Base-by-base conservation (phyloP, 257 asterid species). In the Perilla frutescens region DNA sequence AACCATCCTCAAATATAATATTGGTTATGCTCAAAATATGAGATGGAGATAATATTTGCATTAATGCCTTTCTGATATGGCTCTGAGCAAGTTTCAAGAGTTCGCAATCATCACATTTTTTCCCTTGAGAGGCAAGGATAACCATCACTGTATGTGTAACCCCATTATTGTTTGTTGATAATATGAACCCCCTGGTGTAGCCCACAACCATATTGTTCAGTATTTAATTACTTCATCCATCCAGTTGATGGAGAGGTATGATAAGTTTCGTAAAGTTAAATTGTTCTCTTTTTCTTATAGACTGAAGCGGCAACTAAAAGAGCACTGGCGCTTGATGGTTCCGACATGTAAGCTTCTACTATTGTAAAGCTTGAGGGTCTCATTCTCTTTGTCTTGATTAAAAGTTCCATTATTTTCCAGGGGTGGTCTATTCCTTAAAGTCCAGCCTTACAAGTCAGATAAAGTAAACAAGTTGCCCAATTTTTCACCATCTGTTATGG, bases 221-320 rank as follows among this genome's bases (percentile, higher is more conserved):
- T 44, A 50, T 39, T 8, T 54, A 44, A 26, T 48, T 15, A 49
- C 55, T 62, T 57, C 34, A 61, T 68, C 62, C 34, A 61, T 68
- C 62, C 41, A 56, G 47, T 69, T 57, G 44, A 39, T 53, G 13
- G 9, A 48, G 64, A 50, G 31, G 57, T 36, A 66, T 57, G 53
- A 40, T 39, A 29, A 8, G 9, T 9, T 54, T 56, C 66, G 4
- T 43, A 1, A 3, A 13, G 6, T 68, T 65, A 47, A 60, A 80
- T 72, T 64, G 13, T 59, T 51, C 8, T 72, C 69, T 26, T 32
- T 70, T 75, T 47, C 49, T 67, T 84, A 74, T 85, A 95, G 99
- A 92, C 94, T 48, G 99, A 92, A 78, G 98, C 92, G 12, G 98
- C 99, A 6, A 88, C 97, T 75, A 87, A 81, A 81, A 84, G 99